Evolutionary conservation across 2,329 filamentous ascomycete species (phyloP).

Genomic region (Sclerotinia spermophila): DNA sequence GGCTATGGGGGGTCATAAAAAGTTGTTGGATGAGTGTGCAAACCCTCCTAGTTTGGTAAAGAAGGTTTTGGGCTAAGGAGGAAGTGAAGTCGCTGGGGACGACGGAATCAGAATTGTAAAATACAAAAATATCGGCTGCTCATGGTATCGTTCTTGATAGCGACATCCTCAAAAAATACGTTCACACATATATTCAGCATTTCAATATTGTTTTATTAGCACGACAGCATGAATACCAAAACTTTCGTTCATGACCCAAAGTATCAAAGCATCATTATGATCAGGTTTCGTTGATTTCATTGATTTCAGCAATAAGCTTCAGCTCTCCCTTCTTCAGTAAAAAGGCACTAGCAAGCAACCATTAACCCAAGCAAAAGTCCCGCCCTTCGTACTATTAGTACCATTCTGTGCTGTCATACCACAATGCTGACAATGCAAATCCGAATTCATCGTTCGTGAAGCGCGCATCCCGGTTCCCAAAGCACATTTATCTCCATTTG

Average conservation of each 20-base stretch:
- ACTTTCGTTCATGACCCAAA: not conserved
- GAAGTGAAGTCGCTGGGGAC: not conserved
- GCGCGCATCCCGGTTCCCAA: not conserved
- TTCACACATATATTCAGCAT: too few relatives aligned
- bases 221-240: not conserved
- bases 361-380: not conserved
- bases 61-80: not conserved
- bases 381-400: not conserved
- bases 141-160: too few relatives aligned
- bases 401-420: not conserved
- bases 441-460: not conserved
- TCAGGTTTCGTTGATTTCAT: not conserved
- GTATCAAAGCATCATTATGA: not conserved
- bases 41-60: not conserved
- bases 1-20: constrained; percentile 43
- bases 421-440: not conserved
- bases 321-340: not conserved
- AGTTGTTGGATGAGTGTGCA: constrained; percentile 32
- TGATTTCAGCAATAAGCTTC: not conserved
- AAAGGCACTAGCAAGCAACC: not conserved
- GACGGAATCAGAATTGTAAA: not conserved
- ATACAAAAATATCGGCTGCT: not conserved
- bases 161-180: too few relatives aligned
- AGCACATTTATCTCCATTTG: not conserved
- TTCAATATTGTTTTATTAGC: not conserved